Evolutionary conservation across 1,284 basidiomycete genomes (phyloP).

Genomic region (Ustilago hordei): DNA sequence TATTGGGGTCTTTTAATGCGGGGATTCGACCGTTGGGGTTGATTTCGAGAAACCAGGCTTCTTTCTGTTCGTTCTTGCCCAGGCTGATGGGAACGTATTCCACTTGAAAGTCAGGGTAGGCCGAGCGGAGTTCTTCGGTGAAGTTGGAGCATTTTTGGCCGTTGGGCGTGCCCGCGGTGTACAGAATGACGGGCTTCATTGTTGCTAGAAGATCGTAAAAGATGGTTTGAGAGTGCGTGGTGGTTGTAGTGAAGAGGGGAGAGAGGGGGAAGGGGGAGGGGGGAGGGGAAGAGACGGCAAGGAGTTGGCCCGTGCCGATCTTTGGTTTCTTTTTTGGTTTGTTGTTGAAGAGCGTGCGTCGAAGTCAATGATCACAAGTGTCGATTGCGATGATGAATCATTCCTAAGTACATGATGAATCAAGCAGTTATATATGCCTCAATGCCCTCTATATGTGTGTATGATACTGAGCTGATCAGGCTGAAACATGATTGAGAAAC

Average conservation of each 20-base stretch:
- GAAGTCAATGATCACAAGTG: no score
- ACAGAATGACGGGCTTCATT: slow-evolving; percentile 56
- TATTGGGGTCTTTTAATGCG: slow-evolving; percentile 53
- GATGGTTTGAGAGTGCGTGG: background rate
- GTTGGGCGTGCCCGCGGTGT: slow-evolving; percentile 53
- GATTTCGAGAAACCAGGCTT: slow-evolving; percentile 58
- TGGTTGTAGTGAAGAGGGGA: background rate
- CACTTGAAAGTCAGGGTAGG: slow-evolving; percentile 46
- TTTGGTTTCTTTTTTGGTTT: background rate
- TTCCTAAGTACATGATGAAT: no score
- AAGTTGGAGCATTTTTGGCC: slow-evolving; percentile 52
- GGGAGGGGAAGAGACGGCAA: background rate
- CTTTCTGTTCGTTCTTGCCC: slow-evolving; percentile 58
- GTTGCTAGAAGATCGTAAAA: background rate
- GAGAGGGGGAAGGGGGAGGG: background rate
- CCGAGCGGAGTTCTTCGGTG: slow-evolving; percentile 57
- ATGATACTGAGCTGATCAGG: no score
- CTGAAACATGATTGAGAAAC: no score
- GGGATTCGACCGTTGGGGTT: slow-evolving; percentile 66
- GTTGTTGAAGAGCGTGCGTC: background rate
- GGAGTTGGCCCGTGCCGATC: slow-evolving; percentile 21
- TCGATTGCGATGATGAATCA: no score
- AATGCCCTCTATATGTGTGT: no score
- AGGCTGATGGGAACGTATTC: slow-evolving; percentile 32
- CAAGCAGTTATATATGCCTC: no score